Evolutionary conservation across 352 stramenopile genomes (phyloP), one percentile per base, ranked within the genome.

Genomic region (Thraustochytrium striatum): DNA sequence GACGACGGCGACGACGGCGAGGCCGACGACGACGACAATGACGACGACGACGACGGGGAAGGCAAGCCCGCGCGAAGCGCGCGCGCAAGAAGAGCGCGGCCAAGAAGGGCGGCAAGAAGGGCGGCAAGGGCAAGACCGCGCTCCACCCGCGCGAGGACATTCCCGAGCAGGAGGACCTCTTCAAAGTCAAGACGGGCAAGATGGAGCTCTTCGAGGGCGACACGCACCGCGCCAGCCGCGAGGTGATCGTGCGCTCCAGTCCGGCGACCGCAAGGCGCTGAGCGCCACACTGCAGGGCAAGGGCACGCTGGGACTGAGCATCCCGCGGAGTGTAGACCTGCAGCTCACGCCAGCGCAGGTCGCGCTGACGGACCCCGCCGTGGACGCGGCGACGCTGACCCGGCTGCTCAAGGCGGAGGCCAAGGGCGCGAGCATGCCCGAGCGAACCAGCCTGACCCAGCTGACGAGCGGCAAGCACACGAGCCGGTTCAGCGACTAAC

Each of bases 381-480:
- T 35, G 21, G 8, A 30, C n/a, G 30, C 7, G 30, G 61, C 13
- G 38, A 70, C 30, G 8, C 33, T 70, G 32, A 62, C 21, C 13
- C 25, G 36, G 1, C 19, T 73, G 9, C 21, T 61, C 16, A n/a
- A 57, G 8, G 32, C 0, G 2, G 28, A 30, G 9, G 16, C 28
- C 38, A 57, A 28, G 13, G 35, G 33, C 28, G 32, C 43, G n/a
- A 19, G 25, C 28, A 38, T 1, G 19, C n/a, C 19, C 39, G 35
- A 52, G 58, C 13, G 19, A 38, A 30, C 61, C 19, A 59, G 61
- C n/a, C 2, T 73, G 11, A 30, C 41, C 9, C 41, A 57, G 62
- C 39, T 73, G 16, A 73, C 11, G 13, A 73, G 32, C n/a, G 62
- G 62, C 16, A n/a, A 38, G 39, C 62, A 73, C 44, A 73, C 62